These are phyloP conservation scores for Colletotrichum liriopes DNA, from an alignment of 2,329 filamentous ascomycete genomes.

Conservation along the genomic window DNA sequence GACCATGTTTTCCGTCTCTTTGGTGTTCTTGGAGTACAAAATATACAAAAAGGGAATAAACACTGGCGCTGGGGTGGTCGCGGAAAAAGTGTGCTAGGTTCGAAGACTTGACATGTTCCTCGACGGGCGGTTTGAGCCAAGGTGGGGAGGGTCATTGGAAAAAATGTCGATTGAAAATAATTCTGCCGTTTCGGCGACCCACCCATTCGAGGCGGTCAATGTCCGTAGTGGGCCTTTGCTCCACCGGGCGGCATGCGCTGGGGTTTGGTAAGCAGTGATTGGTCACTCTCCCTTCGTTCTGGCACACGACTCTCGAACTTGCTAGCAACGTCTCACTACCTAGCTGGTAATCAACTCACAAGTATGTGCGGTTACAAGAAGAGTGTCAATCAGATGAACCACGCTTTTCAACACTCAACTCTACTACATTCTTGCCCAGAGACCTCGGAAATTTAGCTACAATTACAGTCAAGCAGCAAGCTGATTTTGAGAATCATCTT, in stretches of 20 bases:
- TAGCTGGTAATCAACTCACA: background rate
- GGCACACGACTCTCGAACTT: background rate
- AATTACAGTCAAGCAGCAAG: too few relatives aligned
- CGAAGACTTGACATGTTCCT: constrained; percentile 10
- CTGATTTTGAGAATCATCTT: too few relatives aligned
- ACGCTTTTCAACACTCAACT: background rate
- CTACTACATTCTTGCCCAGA: too few relatives aligned
- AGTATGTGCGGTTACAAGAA: background rate
- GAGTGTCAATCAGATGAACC: background rate
- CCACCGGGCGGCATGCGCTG: background rate
- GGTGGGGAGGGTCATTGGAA: constrained; percentile 21
- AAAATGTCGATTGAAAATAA: constrained; percentile 37
- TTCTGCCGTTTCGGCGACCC: constrained; percentile 36
- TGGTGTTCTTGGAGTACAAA: background rate
- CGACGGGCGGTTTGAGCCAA: constrained; percentile 19
- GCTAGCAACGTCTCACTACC: background rate
- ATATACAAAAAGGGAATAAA: background rate
- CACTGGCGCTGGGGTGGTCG: constrained; percentile 9
- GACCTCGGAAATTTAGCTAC: background rate
- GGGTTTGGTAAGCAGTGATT: constrained; percentile 14
- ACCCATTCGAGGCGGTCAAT: constrained; percentile 18
- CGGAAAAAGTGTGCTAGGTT: constrained; percentile 22
- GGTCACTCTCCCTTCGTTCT: background rate
- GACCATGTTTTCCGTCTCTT: constrained; percentile 53
- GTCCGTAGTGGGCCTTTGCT: background rate